Evolutionary conservation across 345 rosid species (phyloP).

Genomic region (Hypericum androsaemum): DNA sequence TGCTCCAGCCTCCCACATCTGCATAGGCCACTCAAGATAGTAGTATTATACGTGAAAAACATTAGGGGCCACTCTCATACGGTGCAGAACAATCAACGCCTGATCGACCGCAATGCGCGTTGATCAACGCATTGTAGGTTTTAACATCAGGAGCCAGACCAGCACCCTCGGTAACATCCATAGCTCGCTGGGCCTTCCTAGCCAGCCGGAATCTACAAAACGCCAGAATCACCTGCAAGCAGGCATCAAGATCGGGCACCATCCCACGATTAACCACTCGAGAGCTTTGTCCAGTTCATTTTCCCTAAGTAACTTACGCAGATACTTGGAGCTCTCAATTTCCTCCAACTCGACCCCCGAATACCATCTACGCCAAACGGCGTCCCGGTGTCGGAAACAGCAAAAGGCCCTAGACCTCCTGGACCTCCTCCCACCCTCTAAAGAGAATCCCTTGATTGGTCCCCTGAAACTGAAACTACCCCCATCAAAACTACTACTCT

Average conservation of each 20-base stretch:
- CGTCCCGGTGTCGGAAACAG: slow-evolving; percentile 32
- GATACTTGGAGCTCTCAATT: slow-evolving; percentile 45
- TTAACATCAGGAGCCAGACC: slow-evolving; percentile 72
- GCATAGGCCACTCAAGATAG: slow-evolving; percentile 65
- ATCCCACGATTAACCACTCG: slow-evolving; percentile 46
- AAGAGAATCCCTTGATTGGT: too few relatives aligned
- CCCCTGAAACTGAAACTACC: too few relatives aligned
- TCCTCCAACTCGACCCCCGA: slow-evolving; percentile 33
- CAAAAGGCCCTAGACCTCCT: slow-evolving; percentile 30
- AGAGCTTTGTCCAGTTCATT: slow-evolving; percentile 62
- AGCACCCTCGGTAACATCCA: slow-evolving; percentile 72
- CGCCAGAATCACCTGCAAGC: slow-evolving; percentile 71
- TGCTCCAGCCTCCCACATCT: slow-evolving; percentile 58
- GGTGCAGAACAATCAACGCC: slow-evolving; percentile 52
- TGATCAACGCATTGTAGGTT: slow-evolving; percentile 67
- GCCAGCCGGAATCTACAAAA: slow-evolving; percentile 66
- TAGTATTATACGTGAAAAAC: slow-evolving; percentile 79
- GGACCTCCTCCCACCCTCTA: slow-evolving; percentile 17
- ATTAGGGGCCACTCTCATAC: slow-evolving; percentile 71
- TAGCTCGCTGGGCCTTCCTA: slow-evolving; percentile 48
- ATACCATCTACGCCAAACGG: slow-evolving; percentile 24
- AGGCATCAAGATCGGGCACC: slow-evolving; percentile 57
- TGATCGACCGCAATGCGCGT: slow-evolving; percentile 70
- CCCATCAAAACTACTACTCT: too few relatives aligned
- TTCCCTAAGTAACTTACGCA: slow-evolving; percentile 45